These are phyloP conservation scores for Ceriops tagal DNA, from an alignment of 345 rosid genomes.

Conservation along the genomic window DNA sequence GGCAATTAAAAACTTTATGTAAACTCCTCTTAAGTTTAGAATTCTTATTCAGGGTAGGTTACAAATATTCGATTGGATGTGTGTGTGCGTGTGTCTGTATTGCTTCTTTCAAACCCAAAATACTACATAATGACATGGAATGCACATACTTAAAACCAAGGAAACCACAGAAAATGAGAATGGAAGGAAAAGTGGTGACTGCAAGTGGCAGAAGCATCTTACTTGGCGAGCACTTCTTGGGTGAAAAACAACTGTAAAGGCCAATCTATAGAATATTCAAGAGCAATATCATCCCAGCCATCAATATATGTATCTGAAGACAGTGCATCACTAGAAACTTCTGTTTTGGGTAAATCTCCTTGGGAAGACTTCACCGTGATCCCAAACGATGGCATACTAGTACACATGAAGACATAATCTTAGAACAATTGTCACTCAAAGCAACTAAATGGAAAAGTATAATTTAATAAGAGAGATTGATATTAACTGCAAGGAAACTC, in stretches of 20 bases:
- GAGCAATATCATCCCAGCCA: constrained; percentile 95
- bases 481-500: constrained; percentile 78
- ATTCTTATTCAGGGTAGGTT: too few relatives aligned
- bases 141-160: too few relatives aligned
- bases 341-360: constrained; percentile 52
- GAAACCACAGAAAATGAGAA: not conserved
- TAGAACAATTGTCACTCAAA: not conserved
- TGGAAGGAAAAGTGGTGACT: not conserved
- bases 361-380: constrained; percentile 64
- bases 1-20: too few relatives aligned
- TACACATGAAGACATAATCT: constrained; percentile 13
- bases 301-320: constrained; percentile 58
- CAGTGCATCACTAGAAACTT: constrained; percentile 32
- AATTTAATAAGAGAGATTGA: constrained; percentile 9
- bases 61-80: too few relatives aligned
- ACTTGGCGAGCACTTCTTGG: constrained; percentile 94
- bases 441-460: not conserved
- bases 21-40: too few relatives aligned
- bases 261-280: constrained; percentile 93
- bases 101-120: too few relatives aligned
- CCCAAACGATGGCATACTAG: constrained; percentile 91
- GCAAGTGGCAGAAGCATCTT: constrained; percentile 33
- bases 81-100: too few relatives aligned
- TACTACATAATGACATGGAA: too few relatives aligned
- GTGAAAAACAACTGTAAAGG: constrained; percentile 91